phyloP scores from a whole-genome alignment of 2,329 filamentous ascomycete species.

The Fusarium coicis region DNA sequence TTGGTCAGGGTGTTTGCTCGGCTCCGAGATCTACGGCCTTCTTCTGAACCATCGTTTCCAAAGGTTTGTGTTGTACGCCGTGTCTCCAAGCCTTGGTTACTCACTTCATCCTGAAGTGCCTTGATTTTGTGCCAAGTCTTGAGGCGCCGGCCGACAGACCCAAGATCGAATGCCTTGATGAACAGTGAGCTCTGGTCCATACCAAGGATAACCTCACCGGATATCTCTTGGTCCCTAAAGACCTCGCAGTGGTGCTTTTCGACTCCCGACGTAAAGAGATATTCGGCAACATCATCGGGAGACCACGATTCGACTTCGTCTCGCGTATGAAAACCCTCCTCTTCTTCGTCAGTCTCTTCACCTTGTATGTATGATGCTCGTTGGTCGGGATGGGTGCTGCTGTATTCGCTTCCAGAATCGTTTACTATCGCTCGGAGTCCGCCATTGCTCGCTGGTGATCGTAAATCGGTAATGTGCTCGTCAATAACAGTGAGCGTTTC shows the following conservation, averaged over 20 bases:
- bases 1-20: slow-evolving; percentile 69
- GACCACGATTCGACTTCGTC: slow-evolving; percentile 84
- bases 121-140: slow-evolving; percentile 99
- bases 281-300: slow-evolving; percentile 85
- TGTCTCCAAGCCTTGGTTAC: slow-evolving; percentile 56
- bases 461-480: slow-evolving; percentile 92
- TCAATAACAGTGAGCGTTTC: slow-evolving; percentile 96
- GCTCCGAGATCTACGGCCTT: slow-evolving; percentile 61
- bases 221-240: slow-evolving; percentile 95
- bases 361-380: slow-evolving; percentile 92
- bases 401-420: slow-evolving; percentile 92
- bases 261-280: slow-evolving; percentile 85
- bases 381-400: slow-evolving; percentile 79
- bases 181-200: slow-evolving; percentile 97
- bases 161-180: slow-evolving; percentile 93
- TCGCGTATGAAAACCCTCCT: slow-evolving; percentile 74
- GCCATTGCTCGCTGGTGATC: slow-evolving; percentile 64
- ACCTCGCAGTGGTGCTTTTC: slow-evolving; percentile 93
- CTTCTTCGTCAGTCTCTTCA: slow-evolving; percentile 95
- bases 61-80: slow-evolving; percentile 67
- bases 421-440: slow-evolving; percentile 65
- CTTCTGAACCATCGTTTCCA: slow-evolving; percentile 70
- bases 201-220: slow-evolving; percentile 88
- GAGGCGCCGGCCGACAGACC: slow-evolving; percentile 86
- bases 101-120: slow-evolving; percentile 86